These are phyloP conservation scores for Fusarium compactum DNA, from an alignment of 2,329 filamentous ascomycete genomes.

Conservation along the genomic window DNA sequence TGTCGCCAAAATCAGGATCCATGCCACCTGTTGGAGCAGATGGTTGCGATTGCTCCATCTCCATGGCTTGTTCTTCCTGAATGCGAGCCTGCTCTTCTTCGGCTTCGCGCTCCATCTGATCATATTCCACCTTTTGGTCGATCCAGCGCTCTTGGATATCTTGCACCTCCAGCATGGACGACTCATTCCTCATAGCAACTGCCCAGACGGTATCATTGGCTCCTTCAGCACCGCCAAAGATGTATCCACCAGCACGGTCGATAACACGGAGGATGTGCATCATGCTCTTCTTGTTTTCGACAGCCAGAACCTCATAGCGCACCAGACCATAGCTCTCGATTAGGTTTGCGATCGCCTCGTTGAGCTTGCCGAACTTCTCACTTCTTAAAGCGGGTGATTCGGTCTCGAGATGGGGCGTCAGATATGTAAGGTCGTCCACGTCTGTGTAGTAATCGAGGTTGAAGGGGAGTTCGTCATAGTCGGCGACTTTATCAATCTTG, in stretches of 20 bases:
- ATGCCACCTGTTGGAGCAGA: constrained; percentile 43
- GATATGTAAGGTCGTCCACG: constrained; percentile 89
- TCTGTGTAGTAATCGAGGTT: constrained; percentile 98
- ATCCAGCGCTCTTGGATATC: constrained; percentile 98
- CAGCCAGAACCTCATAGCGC: constrained; percentile 90
- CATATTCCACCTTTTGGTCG: constrained; percentile 88
- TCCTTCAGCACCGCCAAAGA: constrained; percentile 89
- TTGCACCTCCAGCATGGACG: constrained; percentile 80
- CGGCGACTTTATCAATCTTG: constrained; percentile 93
- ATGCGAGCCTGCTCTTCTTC: constrained; percentile 79
- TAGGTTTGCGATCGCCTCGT: constrained; percentile 86
- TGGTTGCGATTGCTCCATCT: constrained; percentile 49
- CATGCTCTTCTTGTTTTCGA: constrained; percentile 98
- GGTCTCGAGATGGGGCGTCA: constrained; percentile 82
- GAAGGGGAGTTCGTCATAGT: constrained; percentile 89
- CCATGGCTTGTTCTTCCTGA: constrained; percentile 54
- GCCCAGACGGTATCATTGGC: constrained; percentile 98
- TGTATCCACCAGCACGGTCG: constrained; percentile 92
- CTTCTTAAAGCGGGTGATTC: constrained; percentile 79
- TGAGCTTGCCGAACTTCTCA: constrained; percentile 85
- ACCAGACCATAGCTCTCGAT: constrained; percentile 93
- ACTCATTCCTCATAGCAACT: constrained; percentile 85
- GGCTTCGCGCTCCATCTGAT: constrained; percentile 79
- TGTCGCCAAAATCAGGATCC: constrained; percentile 64
- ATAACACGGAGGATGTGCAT: constrained; percentile 90